Evolutionary conservation across 495 filamentous ascomycete species (phyloP), one percentile per base, ranked within the genome.

Genomic region (Chlorociboria aeruginascens): DNA sequence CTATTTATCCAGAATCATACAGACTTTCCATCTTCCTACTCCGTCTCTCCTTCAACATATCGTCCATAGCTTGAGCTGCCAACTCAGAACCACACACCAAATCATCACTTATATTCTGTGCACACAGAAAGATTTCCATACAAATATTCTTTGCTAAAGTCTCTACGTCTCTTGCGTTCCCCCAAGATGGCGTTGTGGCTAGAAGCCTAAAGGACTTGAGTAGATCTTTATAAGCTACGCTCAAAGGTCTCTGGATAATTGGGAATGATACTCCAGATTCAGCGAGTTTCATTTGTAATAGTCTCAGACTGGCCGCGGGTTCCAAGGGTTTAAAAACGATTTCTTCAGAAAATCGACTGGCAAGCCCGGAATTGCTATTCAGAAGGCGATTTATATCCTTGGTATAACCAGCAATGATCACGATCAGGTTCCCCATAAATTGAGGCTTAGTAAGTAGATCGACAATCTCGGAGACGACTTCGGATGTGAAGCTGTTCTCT

Each of bases 341-440:
- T 10, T 68, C 63, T 36, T 72, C 73, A 1, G 79, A 72, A 58
- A 86, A 85, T 8, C 81, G 66, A 42, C 70, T 71, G 0, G 76
- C 69, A 11, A 85, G 61, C 1, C 79, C 78, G 0, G 72, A 65
- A 49, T 83, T 83, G 36, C 71, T 69, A 6, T 61, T 55, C 74
- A 89, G 77, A 1, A 92, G 70, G 0, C 70, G 65, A 56, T 89
- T 79, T 53, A 89, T 88, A 31, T 87, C 80, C 0, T 65, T 48
- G 30, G 78, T 74, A 49, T 89, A 88, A 1, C 85, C 85, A 0
- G 86, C 85, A 0, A 89, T 68, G 37, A 92, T 85, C 12, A 83
- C 69, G 36, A 92, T 69, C 1, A 92, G 58, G 49, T 82, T 87
- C 40, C 73, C 67, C 7, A 58, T 52, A 54, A 77, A 92, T 25